These are phyloP conservation scores for Tilletiopsis washingtonensis DNA, from an alignment of 1,284 basidiomycete genomes.

Conservation along the genomic window DNA sequence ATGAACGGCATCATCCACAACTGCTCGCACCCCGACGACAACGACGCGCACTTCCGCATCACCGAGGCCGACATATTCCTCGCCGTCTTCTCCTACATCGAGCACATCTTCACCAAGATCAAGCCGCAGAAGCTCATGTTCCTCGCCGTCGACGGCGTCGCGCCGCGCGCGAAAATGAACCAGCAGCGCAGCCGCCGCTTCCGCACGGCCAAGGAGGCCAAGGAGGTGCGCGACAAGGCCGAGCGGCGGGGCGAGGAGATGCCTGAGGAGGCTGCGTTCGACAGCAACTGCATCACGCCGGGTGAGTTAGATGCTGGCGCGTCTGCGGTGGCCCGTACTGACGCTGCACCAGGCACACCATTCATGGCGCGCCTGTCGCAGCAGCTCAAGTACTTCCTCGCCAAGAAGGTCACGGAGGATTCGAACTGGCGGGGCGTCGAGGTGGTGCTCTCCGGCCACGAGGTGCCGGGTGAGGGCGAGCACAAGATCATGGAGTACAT, in stretches of 20 bases:
- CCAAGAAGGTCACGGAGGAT: slow-evolving; percentile 86
- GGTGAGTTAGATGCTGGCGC: no score
- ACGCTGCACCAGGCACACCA: no score
- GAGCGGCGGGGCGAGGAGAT: slow-evolving; percentile 73
- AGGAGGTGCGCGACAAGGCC: slow-evolving; percentile 78
- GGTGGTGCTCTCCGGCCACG: slow-evolving; percentile 93
- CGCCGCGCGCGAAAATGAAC: slow-evolving; percentile 98
- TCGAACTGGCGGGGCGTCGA: slow-evolving; percentile 77
- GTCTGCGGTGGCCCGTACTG: no score
- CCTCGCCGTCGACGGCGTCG: slow-evolving; percentile 97
- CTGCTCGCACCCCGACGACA: slow-evolving; percentile 83
- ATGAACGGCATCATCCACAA: slow-evolving; percentile 64
- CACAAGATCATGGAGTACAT: slow-evolving; percentile 99
- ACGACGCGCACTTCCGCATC: slow-evolving; percentile 80
- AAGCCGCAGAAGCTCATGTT: slow-evolving; percentile 83
- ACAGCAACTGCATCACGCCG: slow-evolving; percentile 96
- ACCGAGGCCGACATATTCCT: slow-evolving; percentile 96
- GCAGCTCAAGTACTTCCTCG: slow-evolving; percentile 92
- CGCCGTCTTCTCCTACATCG: slow-evolving; percentile 91
- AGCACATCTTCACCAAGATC: slow-evolving; percentile 92
- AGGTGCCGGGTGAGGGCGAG: slow-evolving; percentile 96
- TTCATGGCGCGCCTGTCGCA: slow-evolving; percentile 91
- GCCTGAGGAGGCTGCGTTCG: slow-evolving; percentile 78
- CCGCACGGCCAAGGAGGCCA: slow-evolving; percentile 85
- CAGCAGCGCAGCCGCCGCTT: slow-evolving; percentile 95